Evolutionary conservation across 805 yeast genomes (phyloP).

Genomic region (Cyberlindnera sargentensis): DNA sequence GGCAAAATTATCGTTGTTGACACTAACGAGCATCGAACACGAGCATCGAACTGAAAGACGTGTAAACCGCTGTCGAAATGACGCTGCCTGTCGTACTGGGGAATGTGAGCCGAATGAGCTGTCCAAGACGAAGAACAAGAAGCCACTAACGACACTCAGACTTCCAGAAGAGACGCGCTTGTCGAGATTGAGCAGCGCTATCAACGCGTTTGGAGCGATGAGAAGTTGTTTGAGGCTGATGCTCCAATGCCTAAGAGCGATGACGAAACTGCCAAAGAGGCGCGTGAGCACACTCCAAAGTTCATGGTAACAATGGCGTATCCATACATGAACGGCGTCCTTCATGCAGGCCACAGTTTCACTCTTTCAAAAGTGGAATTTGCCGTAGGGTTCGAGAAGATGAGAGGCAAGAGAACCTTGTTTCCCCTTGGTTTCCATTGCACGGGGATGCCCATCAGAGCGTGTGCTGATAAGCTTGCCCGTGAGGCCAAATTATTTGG

Average conservation of each 20-base stretch:
- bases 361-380: constrained; percentile 92
- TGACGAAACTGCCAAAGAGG: too few relatives aligned
- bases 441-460: constrained; percentile 97
- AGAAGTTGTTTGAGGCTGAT: constrained; percentile 76
- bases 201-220: constrained; percentile 82
- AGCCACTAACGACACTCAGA: constrained; percentile 31
- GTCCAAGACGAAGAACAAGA: too few relatives aligned
- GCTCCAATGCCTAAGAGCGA: constrained; percentile 47
- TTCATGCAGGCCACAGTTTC: constrained; percentile 97
- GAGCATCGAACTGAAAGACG: too few relatives aligned
- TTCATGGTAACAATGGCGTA: constrained; percentile 85
- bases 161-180: constrained; percentile 91
- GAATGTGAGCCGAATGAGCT: constrained; percentile 1
- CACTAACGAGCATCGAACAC: too few relatives aligned
- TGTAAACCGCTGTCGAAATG: background rate
- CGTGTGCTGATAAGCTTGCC: constrained; percentile 90
- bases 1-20: too few relatives aligned
- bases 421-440: constrained; percentile 98
- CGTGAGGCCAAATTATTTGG: constrained; percentile 94
- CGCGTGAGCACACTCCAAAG: constrained; percentile 45
- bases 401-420: constrained; percentile 86
- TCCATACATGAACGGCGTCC: constrained; percentile 97
- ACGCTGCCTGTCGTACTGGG: background rate
- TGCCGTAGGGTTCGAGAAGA: constrained; percentile 88
- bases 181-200: constrained; percentile 84